A percentile compares a stretch with the other conserved stretches of the same genome.
Evolutionary conservation across 257 asterid species (phyloP).

Genomic region (Leonotis leonurus): DNA sequence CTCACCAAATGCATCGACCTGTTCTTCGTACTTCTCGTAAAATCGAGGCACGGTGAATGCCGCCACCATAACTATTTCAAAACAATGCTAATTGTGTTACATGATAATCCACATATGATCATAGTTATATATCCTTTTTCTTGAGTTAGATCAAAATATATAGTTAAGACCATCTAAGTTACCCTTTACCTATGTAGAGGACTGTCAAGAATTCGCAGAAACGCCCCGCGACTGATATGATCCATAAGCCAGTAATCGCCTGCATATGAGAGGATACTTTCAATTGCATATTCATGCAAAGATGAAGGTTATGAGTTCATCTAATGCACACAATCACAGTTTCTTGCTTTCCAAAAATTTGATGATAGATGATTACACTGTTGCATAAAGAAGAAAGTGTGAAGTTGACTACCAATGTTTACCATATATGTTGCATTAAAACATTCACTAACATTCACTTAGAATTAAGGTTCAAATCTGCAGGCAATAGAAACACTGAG

Average conservation of each 20-base stretch:
- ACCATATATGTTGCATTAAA: not conserved
- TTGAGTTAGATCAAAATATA: not conserved
- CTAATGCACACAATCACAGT: too few species aligned
- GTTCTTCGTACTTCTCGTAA: slow-evolving; percentile 60
- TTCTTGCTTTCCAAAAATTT: not conserved
- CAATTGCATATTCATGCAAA: not conserved
- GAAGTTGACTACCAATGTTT: too few species aligned
- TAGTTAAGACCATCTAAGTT: not conserved
- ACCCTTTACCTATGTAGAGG: slow-evolving; percentile 35
- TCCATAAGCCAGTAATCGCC: slow-evolving; percentile 62
- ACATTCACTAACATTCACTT: not conserved
- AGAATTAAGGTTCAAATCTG: not conserved
- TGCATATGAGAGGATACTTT: slow-evolving; percentile 6
- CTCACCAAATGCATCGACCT: slow-evolving; percentile 51
- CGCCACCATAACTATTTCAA: slow-evolving; percentile 35
- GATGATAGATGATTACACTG: too few species aligned
- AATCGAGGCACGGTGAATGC: slow-evolving; percentile 55
- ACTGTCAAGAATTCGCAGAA: slow-evolving; percentile 62
- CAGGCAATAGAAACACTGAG: not conserved
- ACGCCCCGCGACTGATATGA: slow-evolving; percentile 52
- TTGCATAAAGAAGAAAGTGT: too few species aligned
- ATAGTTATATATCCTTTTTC: not conserved
- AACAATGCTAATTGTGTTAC: not conserved
- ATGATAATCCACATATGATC: not conserved
- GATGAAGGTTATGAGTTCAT: not conserved